phyloP scores from a whole-genome alignment of 2,329 filamentous ascomycete species.

The Colletotrichum neosansevieriae region DNA sequence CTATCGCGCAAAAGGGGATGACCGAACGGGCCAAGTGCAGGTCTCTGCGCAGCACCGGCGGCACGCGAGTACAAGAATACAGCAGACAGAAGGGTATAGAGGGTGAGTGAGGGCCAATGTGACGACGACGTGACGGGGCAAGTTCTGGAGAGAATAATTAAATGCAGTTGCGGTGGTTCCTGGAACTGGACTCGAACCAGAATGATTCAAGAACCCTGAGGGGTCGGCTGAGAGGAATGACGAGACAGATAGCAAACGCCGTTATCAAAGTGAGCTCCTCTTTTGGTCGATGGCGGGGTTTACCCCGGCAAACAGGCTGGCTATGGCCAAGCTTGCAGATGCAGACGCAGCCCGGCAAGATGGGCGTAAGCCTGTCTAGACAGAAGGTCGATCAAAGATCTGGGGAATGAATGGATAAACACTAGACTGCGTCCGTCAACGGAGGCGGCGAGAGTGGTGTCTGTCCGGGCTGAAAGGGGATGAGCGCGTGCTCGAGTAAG shows the following conservation, averaged over 20 bases:
- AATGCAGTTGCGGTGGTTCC: conserved; percentile 23
- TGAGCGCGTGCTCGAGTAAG: conserved; percentile 20
- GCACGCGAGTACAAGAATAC: conserved; percentile 9
- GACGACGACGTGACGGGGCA: conserved; percentile 36
- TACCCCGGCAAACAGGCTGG: conserved; percentile 34
- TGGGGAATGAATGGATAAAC: conserved; percentile 33
- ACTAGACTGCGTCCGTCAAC: conserved; percentile 38
- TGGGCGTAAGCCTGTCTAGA: conserved; percentile 22
- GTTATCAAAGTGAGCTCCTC: conserved; percentile 40
- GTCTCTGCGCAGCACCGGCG: conserved; percentile 26
- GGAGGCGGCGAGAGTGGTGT: conserved; percentile 31
- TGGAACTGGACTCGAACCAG: conserved; percentile 10
- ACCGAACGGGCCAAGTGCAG: conserved; percentile 37
- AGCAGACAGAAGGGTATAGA: neutral
- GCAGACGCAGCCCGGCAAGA: conserved; percentile 29
- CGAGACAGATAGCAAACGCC: conserved; percentile 37
- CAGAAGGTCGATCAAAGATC: conserved; percentile 39
- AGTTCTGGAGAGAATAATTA: conserved; percentile 23
- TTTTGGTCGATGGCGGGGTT: conserved; percentile 37
- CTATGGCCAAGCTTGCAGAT: conserved; percentile 27
- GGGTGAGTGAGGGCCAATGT: conserved; percentile 12
- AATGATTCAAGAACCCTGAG: conserved; percentile 40
- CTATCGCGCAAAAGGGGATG: conserved; percentile 37
- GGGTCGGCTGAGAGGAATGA: conserved; percentile 35
- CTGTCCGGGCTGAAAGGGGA: conserved; percentile 5